Base-by-base conservation (phyloP, 805 yeast genomes). In the Wickerhamomyces tratensis region DNA sequence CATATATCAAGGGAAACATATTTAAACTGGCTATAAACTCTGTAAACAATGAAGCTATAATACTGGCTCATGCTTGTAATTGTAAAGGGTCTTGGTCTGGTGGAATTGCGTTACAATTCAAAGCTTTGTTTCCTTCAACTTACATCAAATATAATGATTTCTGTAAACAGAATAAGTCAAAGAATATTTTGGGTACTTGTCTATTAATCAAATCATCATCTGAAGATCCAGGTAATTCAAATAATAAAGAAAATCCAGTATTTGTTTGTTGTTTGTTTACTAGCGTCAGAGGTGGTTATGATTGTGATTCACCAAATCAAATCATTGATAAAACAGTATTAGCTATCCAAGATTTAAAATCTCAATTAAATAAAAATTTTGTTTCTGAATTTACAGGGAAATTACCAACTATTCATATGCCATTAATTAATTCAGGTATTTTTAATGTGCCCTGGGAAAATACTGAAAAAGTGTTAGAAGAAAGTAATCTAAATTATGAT, bases 11-110 rank as follows among this genome's bases (percentile, higher is more conserved):
- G 36, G 87, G 86, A 0, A 84, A 82, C 50, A 55, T 82, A 8
- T 79, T 82, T 48, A 49, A 57, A 9, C 38, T 59, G 33, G 59
- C 56, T 8, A 0, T 49, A 58, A 0, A 45, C 50, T 5, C 67
- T 9, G 7, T 12, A 3, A 6, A 9, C n/a, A 11, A 7, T 31
- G 11, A 13, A 12, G n/a, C 72, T 1, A 55, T 78, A 0, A 64
- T 83, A 3, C 57, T 86, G 5, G 83, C 83, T 1, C 95, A 86
- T 56, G 78, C 95, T 0, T 86, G 95, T 54, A 86, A 86, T 56
- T 78, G 87, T 35, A 65, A 68, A 26, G 95, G 95, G 0, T 53
- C 68, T 2, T 86, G 95, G 95, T 93, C 93, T 5, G 91, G 86
- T 4, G 96, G 95, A 0, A 74, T 86, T 3, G 95, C 95, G 0